Evolutionary conservation across 441 rosid species (phyloP), one percentile per base, ranked within the genome.

Genomic region (Bocquillonia castaneifolia): DNA sequence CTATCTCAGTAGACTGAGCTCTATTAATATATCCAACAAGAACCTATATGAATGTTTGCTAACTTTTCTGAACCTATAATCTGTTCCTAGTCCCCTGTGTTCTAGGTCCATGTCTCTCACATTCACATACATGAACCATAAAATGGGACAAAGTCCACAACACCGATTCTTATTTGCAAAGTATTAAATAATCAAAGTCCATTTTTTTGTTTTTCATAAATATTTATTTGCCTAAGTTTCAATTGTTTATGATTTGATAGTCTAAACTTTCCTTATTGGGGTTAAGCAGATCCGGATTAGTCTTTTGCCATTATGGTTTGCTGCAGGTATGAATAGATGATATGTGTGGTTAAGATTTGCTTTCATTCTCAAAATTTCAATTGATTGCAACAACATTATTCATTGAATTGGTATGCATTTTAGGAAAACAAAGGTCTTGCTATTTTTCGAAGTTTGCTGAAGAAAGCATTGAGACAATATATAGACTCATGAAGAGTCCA

Each of bases 301-400:
- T 75, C 84, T 89, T 61, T 74, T 86, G 80, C 93, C 96, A 0
- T 63, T 84, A 64, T 83, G 85, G 89, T 88, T 79, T 85, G 83
- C 79, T 70, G 81, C 89, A 73, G 97, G 97, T 89, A 81, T 69
- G 77, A 29, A 57, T 9, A 67, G 25, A 14, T 55, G 26, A n/a
- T 32, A 48, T 72, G 44, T 57, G 34, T 69, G 50, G 14, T 29
- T 22, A 8, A 34, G 14, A 23, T 42, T 22, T n/a, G 1, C 51
- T 39, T 59, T 20, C 34, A 31, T 42, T 55, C 39, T 2, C n/a
- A 55, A 18, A 8, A n/a, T 47, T 31, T 42, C 36, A 22, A 34
- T 44, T 39, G 15, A 51, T 48, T 64, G 45, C 42, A 25, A 45
- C 26, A 29, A 58, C 66, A 44, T 1, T 72, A 55, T 47, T 59